phyloP scores from a whole-genome alignment of 164 flowering plant genomes.

The Sedum album region DNA sequence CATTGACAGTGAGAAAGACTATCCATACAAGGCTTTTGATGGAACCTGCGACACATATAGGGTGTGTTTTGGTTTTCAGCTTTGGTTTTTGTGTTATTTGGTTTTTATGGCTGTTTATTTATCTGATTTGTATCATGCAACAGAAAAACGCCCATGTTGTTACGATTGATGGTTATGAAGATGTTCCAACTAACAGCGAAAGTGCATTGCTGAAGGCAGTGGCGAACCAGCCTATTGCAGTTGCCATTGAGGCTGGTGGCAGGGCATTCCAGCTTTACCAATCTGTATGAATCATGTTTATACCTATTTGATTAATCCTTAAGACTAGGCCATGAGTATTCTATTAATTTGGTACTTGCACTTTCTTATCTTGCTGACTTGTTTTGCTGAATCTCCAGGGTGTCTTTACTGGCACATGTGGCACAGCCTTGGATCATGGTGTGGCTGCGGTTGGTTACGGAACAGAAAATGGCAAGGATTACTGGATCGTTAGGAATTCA shows the following conservation, averaged over 20 bases:
- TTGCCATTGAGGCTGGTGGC: conserved; percentile 93
- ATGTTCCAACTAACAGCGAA: conserved; percentile 48
- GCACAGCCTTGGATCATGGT: conserved; percentile 74
- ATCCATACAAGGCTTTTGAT: too few species aligned
- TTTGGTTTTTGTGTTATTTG: too few species aligned
- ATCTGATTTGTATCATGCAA: conserved; percentile 11
- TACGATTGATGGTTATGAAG: conserved; percentile 54
- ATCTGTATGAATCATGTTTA: too few species aligned
- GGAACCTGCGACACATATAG: too few species aligned
- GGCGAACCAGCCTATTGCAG: conserved; percentile 64
- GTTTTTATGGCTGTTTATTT: not conserved
- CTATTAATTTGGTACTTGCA: too few species aligned
- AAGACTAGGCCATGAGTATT: too few species aligned
- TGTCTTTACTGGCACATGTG: conserved; percentile 69
- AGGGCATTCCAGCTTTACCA: too few species aligned
- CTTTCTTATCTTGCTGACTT: too few species aligned
- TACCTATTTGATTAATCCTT: too few species aligned
- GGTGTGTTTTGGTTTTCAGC: conserved; percentile 22
- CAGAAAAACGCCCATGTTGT: conserved; percentile 87
- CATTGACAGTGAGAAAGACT: conserved; percentile 63
- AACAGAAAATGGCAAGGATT: conserved; percentile 62
- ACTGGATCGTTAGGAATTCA: conserved; percentile 89
- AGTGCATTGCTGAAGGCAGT: conserved; percentile 63
- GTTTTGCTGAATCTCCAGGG: conserved; percentile 39
- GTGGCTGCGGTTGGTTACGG: too few species aligned